Evolutionary conservation across 352 stramenopile genomes (phyloP).

Genomic region (Phytopythium montanum): DNA sequence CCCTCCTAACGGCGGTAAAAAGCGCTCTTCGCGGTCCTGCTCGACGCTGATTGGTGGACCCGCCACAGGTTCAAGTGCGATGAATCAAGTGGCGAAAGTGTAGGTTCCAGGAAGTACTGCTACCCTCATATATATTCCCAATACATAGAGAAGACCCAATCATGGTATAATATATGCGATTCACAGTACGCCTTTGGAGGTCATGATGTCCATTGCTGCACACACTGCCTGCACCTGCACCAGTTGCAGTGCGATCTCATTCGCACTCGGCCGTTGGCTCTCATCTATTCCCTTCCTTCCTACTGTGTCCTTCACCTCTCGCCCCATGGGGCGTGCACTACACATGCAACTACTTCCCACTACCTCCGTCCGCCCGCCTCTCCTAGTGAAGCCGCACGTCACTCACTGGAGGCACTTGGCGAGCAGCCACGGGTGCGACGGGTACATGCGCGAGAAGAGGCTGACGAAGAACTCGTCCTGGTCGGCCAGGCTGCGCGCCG

Average conservation of each 20-base stretch:
- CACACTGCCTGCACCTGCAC: not conserved
- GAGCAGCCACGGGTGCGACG: slow-evolving; percentile 72
- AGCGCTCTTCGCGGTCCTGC: not conserved
- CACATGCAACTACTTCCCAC: not conserved
- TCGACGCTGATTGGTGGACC: slow-evolving; percentile 3
- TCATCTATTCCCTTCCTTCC: not conserved
- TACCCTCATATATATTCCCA: not conserved
- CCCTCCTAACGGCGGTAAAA: not conserved
- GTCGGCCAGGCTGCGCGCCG: slow-evolving; percentile 70
- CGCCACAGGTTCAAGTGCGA: slow-evolving; percentile 4
- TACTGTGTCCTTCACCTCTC: not conserved
- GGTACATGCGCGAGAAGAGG: slow-evolving; percentile 82
- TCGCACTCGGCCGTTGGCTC: not conserved
- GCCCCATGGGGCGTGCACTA: no score
- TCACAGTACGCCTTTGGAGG: not conserved
- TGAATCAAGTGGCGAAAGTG: slow-evolving; percentile 7
- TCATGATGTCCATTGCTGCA: not conserved
- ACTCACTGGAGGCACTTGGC: slow-evolving; percentile 57
- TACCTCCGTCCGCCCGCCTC: not conserved
- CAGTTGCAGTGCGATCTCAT: not conserved
- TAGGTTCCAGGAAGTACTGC: not conserved
- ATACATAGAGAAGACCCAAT: no score
- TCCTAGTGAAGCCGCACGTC: not conserved
- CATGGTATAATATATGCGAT: not conserved
- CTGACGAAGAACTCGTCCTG: slow-evolving; percentile 86